A percentile compares a stretch with the other conserved stretches of the same genome.
phyloP scores from a whole-genome alignment of 2,329 filamentous ascomycete species.

The Colletotrichum sojae region DNA sequence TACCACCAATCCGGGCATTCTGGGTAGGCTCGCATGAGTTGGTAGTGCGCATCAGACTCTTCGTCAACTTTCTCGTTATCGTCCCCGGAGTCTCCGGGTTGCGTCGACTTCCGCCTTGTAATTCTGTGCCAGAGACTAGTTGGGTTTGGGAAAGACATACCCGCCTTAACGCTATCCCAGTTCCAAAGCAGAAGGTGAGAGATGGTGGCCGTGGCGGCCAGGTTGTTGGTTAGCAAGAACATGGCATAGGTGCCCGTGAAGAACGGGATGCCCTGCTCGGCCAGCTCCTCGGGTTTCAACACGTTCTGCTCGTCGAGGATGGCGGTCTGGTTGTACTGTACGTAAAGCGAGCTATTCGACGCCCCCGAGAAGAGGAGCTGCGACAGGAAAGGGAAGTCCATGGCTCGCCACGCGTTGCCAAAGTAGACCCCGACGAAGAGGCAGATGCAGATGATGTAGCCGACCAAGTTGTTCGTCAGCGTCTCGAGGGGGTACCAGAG shows the following conservation, averaged over 20 bases:
- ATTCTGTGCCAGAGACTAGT: background rate
- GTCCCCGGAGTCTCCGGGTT: background rate
- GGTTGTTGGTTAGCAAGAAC: conserved; percentile 59
- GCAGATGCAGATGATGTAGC: conserved; percentile 52
- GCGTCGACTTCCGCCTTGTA: background rate
- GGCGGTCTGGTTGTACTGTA: conserved; percentile 57
- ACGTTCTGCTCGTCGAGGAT: conserved; percentile 51
- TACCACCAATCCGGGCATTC: too few species aligned
- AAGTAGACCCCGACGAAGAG: conserved; percentile 51
- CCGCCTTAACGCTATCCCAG: conserved; percentile 41
- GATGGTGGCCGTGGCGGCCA: conserved; percentile 61
- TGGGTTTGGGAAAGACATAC: background rate
- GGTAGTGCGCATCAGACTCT: too few species aligned
- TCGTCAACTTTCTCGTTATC: background rate
- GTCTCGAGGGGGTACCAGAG: conserved; percentile 56
- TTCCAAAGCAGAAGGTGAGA: conserved; percentile 45
- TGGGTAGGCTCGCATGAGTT: too few species aligned
- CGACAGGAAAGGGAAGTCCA: too few species aligned
- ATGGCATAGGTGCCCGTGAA: conserved; percentile 56
- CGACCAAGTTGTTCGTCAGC: conserved; percentile 54
- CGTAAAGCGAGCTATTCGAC: conserved; percentile 53
- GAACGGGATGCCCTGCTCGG: conserved; percentile 55
- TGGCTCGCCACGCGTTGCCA: too few species aligned
- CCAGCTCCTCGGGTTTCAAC: conserved; percentile 42
- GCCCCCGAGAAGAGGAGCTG: conserved; percentile 53